Evolutionary conservation across 768 basidiomycete species (phyloP).

Genomic region (Pleurotus djamor): DNA sequence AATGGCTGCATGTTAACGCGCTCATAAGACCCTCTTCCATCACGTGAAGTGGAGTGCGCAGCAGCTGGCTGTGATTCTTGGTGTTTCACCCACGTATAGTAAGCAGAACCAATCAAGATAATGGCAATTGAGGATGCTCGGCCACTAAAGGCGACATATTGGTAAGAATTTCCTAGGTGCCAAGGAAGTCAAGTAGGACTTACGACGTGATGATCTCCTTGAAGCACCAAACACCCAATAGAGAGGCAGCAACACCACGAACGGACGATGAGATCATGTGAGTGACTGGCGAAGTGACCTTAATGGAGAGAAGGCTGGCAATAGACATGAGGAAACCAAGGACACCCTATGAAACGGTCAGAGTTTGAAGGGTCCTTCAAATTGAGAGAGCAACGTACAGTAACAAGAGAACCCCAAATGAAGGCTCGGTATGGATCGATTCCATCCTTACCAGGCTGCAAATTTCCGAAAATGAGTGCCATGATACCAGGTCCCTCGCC

Average conservation of each 20-base stretch:
- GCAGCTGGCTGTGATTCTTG: slow-evolving; percentile 50
- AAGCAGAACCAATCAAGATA: slow-evolving; percentile 79
- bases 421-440: slow-evolving; percentile 61
- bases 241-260: slow-evolving; percentile 88
- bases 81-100: slow-evolving; percentile 90
- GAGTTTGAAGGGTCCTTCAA: not conserved
- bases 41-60: slow-evolving; percentile 17
- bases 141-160: slow-evolving; percentile 45
- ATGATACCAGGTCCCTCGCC: slow-evolving; percentile 72
- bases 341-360: slow-evolving; percentile 50
- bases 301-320: slow-evolving; percentile 90
- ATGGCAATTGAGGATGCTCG: slow-evolving; percentile 78
- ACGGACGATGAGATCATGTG: slow-evolving; percentile 98
- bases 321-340: slow-evolving; percentile 95
- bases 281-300: slow-evolving; percentile 96
- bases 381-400: slow-evolving; percentile 34
- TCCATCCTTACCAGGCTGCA: slow-evolving; percentile 31
- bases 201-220: slow-evolving; percentile 77
- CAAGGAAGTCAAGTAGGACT: slow-evolving; percentile 18
- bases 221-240: slow-evolving; percentile 82
- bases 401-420: slow-evolving; percentile 75
- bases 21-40: slow-evolving; percentile 42
- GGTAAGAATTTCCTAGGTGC: slow-evolving; percentile 1
- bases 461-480: slow-evolving; percentile 54
- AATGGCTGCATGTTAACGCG: slow-evolving; percentile 64